These are phyloP conservation scores for Claviceps citrina DNA, from an alignment of 2,329 filamentous ascomycete species.

Conservation along the genomic window DNA sequence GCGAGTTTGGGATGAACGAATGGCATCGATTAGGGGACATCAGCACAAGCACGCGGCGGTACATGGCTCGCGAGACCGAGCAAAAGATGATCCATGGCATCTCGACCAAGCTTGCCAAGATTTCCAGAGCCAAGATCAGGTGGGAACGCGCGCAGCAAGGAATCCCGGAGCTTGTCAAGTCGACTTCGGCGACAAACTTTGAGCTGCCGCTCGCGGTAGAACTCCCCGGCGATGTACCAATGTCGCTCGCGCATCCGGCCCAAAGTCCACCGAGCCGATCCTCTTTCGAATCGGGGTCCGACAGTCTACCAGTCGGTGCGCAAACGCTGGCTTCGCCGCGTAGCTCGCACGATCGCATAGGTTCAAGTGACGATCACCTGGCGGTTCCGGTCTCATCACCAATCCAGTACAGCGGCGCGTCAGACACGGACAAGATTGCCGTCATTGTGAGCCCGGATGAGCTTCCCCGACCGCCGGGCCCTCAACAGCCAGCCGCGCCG, in stretches of 20 bases:
- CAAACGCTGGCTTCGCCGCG: slow-evolving; percentile 30
- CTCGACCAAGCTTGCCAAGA: slow-evolving; percentile 68
- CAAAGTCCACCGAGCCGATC: slow-evolving; percentile 28
- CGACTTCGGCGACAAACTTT: slow-evolving; percentile 24
- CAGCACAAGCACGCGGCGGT: slow-evolving; percentile 77
- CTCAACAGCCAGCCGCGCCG: slow-evolving; percentile 17
- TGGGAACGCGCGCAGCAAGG: slow-evolving; percentile 35
- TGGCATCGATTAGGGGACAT: slow-evolving; percentile 92
- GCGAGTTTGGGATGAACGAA: slow-evolving; percentile 97
- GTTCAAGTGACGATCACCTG: slow-evolving; percentile 33
- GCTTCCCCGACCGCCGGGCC: slow-evolving; percentile 26
- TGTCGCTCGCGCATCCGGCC: slow-evolving; percentile 21
- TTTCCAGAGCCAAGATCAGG: slow-evolving; percentile 59
- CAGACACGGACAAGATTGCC: slow-evolving; percentile 52
- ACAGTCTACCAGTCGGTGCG: slow-evolving; percentile 29
- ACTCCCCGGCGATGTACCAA: slow-evolving; percentile 40
- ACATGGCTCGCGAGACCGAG: slow-evolving; percentile 57
- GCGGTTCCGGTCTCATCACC: slow-evolving; percentile 42
- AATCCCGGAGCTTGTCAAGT: slow-evolving; percentile 29
- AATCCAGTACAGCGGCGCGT: slow-evolving; percentile 40
- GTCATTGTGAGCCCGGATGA: slow-evolving; percentile 47
- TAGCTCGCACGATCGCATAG: slow-evolving; percentile 32
- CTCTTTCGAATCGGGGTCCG: slow-evolving; percentile 42
- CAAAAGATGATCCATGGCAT: slow-evolving; percentile 64
- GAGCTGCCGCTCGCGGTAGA: slow-evolving; percentile 38